phyloP scores from a whole-genome alignment of 1,139 yeast species.

The Suhomyces bribrorum region DNA sequence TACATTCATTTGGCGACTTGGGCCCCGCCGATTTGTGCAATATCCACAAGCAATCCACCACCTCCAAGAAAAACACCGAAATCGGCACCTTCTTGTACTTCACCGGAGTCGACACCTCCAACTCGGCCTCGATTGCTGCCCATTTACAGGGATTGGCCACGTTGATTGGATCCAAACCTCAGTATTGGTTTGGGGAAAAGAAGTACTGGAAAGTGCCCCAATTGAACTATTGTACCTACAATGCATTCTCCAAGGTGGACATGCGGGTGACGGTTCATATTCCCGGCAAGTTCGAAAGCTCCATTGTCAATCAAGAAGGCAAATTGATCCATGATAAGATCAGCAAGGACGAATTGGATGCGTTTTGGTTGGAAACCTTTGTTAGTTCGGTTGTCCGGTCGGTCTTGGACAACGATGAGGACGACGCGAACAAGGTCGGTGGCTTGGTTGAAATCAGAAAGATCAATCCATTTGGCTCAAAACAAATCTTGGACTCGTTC shows the following conservation, averaged over 20 bases:
- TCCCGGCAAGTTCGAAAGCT: slow-evolving; percentile 55
- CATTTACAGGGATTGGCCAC: slow-evolving; percentile 78
- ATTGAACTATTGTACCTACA: slow-evolving; percentile 50
- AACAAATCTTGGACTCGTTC: slow-evolving; percentile 53
- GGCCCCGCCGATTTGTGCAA: slow-evolving; percentile 95
- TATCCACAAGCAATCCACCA: slow-evolving; percentile 49
- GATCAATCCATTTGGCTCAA: slow-evolving; percentile 57
- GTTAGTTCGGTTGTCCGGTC: slow-evolving; percentile 67
- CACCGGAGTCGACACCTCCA: slow-evolving; percentile 59
- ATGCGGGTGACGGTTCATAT: slow-evolving; percentile 32
- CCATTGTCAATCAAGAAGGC: slow-evolving; percentile 51
- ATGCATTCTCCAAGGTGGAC: slow-evolving; percentile 48
- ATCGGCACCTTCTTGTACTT: slow-evolving; percentile 57
- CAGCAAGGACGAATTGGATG: slow-evolving; percentile 37
- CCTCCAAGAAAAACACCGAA: slow-evolving; percentile 42
- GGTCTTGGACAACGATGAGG: slow-evolving; percentile 67
- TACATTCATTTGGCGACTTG: slow-evolving; percentile 50
- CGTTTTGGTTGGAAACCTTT: slow-evolving; percentile 67
- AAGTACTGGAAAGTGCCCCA: slow-evolving; percentile 76
- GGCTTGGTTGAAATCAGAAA: slow-evolving; percentile 53
- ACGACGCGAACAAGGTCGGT: slow-evolving; percentile 53
- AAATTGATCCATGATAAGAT: slow-evolving; percentile 42
- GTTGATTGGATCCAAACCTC: slow-evolving; percentile 56
- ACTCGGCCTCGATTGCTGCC: slow-evolving; percentile 63
- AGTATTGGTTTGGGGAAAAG: slow-evolving; percentile 63